phyloP scores from a whole-genome alignment of 768 basidiomycete species.

The Calocybe cyanea region DNA sequence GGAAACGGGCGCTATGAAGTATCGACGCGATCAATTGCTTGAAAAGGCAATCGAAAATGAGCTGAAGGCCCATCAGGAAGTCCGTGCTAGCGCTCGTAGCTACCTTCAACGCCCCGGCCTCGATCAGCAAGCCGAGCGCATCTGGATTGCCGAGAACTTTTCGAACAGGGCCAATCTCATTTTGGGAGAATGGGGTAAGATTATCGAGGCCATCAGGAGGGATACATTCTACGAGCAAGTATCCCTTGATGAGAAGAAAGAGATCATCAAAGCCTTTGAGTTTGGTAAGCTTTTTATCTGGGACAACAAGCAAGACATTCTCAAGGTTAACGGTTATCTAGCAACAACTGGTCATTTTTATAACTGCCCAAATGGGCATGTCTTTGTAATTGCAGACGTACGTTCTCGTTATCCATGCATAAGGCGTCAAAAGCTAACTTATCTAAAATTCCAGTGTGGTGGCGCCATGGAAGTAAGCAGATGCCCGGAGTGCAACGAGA shows the following conservation, averaged over 20 bases:
- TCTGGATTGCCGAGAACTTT: slow-evolving; percentile 46
- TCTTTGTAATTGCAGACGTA: slow-evolving; percentile 57
- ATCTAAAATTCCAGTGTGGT: slow-evolving; percentile 44
- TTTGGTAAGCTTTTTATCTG: slow-evolving; percentile 34
- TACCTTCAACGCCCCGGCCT: slow-evolving; percentile 12
- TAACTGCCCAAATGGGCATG: slow-evolving; percentile 56
- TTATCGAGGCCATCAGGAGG: slow-evolving; percentile 33
- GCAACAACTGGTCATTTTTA: slow-evolving; percentile 44
- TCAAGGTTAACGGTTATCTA: too few relatives aligned
- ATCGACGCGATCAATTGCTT: slow-evolving; percentile 17
- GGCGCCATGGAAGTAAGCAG: slow-evolving; percentile 43
- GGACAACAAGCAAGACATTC: not conserved
- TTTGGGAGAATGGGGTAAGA: slow-evolving; percentile 41
- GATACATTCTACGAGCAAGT: slow-evolving; percentile 50
- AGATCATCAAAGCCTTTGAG: slow-evolving; percentile 44
- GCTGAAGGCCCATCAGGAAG: slow-evolving; percentile 16
- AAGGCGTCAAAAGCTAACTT: not conserved
- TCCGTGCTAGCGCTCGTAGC: slow-evolving; percentile 6
- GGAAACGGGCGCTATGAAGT: slow-evolving; percentile 20
- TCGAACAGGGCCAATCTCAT: slow-evolving; percentile 30
- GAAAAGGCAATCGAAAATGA: slow-evolving; percentile 20
- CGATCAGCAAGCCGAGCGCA: slow-evolving; percentile 23
- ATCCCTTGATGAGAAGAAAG: slow-evolving; percentile 48
- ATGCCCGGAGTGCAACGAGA: slow-evolving; percentile 57
- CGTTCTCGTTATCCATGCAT: slow-evolving; percentile 1